Base-by-base conservation (phyloP, 108 stramenopile genomes). In the Ochromonas danica region DNA sequence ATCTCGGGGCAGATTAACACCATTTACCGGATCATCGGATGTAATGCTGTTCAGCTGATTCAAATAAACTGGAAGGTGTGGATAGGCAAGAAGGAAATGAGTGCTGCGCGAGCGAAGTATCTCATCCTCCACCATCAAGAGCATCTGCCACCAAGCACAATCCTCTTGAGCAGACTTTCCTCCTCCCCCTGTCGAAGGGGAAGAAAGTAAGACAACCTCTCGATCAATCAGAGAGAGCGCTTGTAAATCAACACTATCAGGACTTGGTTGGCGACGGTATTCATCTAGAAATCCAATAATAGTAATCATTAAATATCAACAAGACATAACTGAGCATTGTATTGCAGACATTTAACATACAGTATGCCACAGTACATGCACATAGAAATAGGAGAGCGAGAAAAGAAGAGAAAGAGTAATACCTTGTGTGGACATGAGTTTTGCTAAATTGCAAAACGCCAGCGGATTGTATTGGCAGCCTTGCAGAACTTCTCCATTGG, bases 51-150 rank as follows among this genome's bases (percentile, higher is more conserved):
- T 14, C 22, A 6, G 22, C 22, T 51, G 22, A 51, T 51, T 14
- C 6, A 6, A 6, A 51, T 51, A 22, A 51, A 14, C 14, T 51
- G 22, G 6, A 14, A 14, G 3, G 31, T 36, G 63, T 67, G 63
- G 63, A 67, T 67, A 25, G 10, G 25, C 63, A 14, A 35, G 63
- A 67, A 31, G 25, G 31, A 75, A 75, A 6, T 3, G 10, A 75
- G 10, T 31, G 6, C 14, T 30, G 14, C 38, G 6, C 31, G 72
- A 6, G 6, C 72, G 14, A 42, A 10, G n/a, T 31, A 75, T 57
- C 72, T 75, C 72, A 25, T 75, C 72, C 38, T 75, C 72, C 6
- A 75, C 31, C 72, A 75, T 33, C 40, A 75, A 27, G 6, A 75
- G 43, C 31, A 75, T 42, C 40, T 57, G 28, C 72, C 72, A 75